Evolutionary conservation across 1,139 yeast genomes (phyloP).

Genomic region (Nadsonia commutata): DNA sequence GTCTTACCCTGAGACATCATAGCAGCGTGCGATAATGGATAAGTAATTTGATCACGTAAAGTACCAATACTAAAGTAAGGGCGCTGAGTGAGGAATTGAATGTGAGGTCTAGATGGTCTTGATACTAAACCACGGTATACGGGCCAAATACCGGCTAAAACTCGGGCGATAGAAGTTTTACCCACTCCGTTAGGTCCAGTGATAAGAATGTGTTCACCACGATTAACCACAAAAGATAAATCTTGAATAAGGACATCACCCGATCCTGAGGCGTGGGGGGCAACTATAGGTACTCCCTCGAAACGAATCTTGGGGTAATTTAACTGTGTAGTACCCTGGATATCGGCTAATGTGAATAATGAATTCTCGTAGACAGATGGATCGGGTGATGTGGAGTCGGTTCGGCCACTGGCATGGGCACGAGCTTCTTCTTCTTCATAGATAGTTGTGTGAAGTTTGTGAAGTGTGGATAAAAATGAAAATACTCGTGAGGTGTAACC

Average conservation of each 20-base stretch:
- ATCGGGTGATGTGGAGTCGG: conserved; percentile 3
- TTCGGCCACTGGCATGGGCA: background rate
- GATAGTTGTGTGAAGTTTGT: conserved; percentile 56
- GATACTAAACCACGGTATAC: conserved; percentile 69
- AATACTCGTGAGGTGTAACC: conserved; percentile 86
- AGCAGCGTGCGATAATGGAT: conserved; percentile 66
- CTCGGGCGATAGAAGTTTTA: conserved; percentile 72
- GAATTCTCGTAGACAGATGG: conserved; percentile 8
- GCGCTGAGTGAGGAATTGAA: conserved; percentile 68
- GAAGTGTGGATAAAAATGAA: conserved; percentile 57
- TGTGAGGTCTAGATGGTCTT: conserved; percentile 59
- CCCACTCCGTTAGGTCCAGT: conserved; percentile 87
- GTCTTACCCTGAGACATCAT: conserved; percentile 59
- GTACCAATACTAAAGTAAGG: conserved; percentile 71
- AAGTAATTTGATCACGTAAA: conserved; percentile 73
- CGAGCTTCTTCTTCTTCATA: conserved; percentile 12
- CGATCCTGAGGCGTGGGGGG: conserved; percentile 36
- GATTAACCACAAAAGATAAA: conserved; percentile 48
- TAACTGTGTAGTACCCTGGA: conserved; percentile 69
- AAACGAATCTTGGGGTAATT: conserved; percentile 70
- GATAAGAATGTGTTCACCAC: conserved; percentile 60
- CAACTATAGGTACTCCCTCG: conserved; percentile 69
- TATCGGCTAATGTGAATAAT: conserved; percentile 29
- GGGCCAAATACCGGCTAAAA: conserved; percentile 88
- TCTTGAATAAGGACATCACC: conserved; percentile 40